Evolutionary conservation across 257 asterid genomes (phyloP).

Genomic region (Anisodus tanguticus): DNA sequence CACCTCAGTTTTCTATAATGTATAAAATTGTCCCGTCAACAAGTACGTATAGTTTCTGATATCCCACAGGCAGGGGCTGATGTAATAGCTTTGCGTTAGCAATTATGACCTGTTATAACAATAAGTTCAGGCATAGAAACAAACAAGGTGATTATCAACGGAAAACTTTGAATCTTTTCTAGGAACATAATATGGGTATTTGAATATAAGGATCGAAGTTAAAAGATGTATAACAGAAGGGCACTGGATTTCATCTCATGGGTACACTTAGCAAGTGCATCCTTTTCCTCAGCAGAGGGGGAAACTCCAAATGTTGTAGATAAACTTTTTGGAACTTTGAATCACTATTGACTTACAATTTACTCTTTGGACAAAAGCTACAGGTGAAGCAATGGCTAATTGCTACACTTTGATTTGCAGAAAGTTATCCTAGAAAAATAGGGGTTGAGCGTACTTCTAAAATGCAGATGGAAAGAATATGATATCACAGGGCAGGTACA

Average conservation of each 20-base stretch:
- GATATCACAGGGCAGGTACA: background rate
- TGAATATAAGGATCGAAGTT: background rate
- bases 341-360: background rate
- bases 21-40: background rate
- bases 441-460: background rate
- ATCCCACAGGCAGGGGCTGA: too few species aligned
- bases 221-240: background rate
- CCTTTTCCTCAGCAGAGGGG: background rate
- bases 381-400: background rate
- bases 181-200: background rate
- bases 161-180: background rate
- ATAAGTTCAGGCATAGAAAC: background rate
- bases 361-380: background rate
- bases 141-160: background rate
- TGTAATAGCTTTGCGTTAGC: background rate
- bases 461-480: conserved; percentile 4
- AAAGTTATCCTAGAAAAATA: background rate
- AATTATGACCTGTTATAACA: background rate
- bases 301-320: background rate
- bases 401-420: conserved; percentile 19
- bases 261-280: background rate
- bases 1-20: background rate
- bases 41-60: too few species aligned
- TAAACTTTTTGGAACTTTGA: background rate
- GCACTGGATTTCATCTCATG: background rate